phyloP scores from a whole-genome alignment of 495 filamentous ascomycete genomes.

The Penicillium paradoxum region DNA sequence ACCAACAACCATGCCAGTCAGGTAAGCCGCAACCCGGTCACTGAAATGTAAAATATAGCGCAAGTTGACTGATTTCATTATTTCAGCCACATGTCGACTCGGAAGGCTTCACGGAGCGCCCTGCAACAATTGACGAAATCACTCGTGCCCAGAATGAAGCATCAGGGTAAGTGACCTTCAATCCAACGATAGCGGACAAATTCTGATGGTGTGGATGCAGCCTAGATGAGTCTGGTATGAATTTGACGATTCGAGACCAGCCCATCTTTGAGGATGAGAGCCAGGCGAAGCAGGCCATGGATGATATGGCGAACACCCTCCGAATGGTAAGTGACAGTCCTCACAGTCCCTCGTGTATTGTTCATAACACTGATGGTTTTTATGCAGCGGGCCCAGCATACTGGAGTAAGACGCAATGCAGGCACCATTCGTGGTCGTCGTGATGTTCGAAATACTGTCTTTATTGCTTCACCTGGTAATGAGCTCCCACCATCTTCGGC shows the following conservation, averaged over 20 bases:
- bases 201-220: conserved; percentile 32
- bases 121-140: conserved; percentile 69
- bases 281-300: conserved; percentile 82
- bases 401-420: conserved; percentile 55
- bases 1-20: conserved; percentile 19
- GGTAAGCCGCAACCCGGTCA: conserved; percentile 14
- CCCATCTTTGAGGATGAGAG: conserved; percentile 90
- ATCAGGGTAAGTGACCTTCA: conserved; percentile 42
- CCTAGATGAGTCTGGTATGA: conserved; percentile 69
- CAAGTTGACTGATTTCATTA: conserved; percentile 1
- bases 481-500: conserved; percentile 13
- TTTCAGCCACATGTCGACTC: conserved; percentile 48
- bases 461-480: conserved; percentile 54
- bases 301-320: conserved; percentile 85
- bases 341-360: not conserved
- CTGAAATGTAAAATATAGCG: not conserved
- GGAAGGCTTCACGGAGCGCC: conserved; percentile 65
- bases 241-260: conserved; percentile 85
- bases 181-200: not conserved
- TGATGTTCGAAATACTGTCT: conserved; percentile 86
- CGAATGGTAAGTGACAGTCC: conserved; percentile 48
- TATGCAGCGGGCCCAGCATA: conserved; percentile 50
- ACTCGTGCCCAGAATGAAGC: conserved; percentile 78
- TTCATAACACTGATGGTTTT: conserved; percentile 16
- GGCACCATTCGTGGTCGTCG: conserved; percentile 83